phyloP scores from a whole-genome alignment of 371 early-diverging fungal genomes.

The Synchytrium microbalum region DNA sequence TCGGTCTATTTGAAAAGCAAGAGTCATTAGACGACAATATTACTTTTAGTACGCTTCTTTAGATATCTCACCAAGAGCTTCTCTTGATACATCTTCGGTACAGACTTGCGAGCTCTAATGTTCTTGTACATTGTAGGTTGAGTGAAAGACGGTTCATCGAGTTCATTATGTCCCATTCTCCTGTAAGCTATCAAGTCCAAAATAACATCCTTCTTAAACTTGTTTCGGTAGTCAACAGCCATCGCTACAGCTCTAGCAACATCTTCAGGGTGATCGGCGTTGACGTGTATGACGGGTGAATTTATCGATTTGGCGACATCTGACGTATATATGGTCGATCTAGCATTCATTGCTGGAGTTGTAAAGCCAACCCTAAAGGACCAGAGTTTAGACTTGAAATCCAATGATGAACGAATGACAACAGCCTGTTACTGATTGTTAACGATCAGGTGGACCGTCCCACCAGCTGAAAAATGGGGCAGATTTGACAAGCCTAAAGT shows the following conservation, averaged over 20 bases:
- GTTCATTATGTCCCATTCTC: conserved; percentile 94
- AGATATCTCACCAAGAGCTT: conserved; percentile 30
- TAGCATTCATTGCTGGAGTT: conserved; percentile 83
- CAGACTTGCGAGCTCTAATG: conserved; percentile 72
- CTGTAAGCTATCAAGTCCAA: conserved; percentile 90
- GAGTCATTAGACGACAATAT: no score
- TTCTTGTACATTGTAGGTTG: conserved; percentile 94
- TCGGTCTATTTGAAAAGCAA: not conserved
- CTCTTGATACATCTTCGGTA: conserved; percentile 74
- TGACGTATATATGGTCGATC: conserved; percentile 82
- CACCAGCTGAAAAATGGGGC: conserved; percentile 87
- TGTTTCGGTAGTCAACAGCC: conserved; percentile 84
- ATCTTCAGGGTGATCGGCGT: conserved; percentile 91
- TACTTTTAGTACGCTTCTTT: no score
- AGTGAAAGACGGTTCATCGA: conserved; percentile 94
- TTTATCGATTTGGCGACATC: conserved; percentile 94
- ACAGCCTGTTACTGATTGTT: conserved; percentile 83
- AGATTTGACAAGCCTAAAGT: conserved; percentile 86
- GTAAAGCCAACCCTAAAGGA: conserved; percentile 92
- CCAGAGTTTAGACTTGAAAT: not conserved
- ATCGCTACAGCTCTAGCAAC: conserved; percentile 76
- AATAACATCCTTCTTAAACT: conserved; percentile 83
- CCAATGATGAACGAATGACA: conserved; percentile 1
- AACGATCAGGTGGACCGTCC: conserved; percentile 90
- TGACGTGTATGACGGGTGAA: conserved; percentile 92